Conservation (phyloP, 1,139 yeast species). For the Blastobotrys indianensis region DNA sequence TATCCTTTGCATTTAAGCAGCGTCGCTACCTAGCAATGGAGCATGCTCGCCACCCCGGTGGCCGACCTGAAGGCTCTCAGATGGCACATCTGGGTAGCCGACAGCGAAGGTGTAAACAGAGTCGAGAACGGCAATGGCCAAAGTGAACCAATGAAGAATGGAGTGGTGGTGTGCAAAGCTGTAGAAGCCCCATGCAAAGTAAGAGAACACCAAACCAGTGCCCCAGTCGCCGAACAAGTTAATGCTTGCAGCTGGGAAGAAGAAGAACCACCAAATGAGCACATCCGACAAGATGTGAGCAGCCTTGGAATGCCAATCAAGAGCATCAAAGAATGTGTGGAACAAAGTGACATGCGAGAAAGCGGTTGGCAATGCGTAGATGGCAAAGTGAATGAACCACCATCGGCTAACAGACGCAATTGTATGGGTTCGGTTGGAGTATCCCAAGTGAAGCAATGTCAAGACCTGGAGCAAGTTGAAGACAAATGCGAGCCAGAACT, state of each 20-base stretch:
- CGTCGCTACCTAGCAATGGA: slow-evolving; percentile 13
- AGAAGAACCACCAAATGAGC: slow-evolving; percentile 69
- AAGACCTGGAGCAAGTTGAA: slow-evolving; percentile 9
- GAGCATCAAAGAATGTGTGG: slow-evolving; percentile 76
- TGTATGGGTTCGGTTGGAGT: slow-evolving; percentile 17
- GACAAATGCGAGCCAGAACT: slow-evolving; percentile 9
- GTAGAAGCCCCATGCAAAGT: slow-evolving; percentile 10
- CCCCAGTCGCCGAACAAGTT: slow-evolving; percentile 66
- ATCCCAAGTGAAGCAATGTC: not conserved
- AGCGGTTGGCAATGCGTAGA: slow-evolving; percentile 61
- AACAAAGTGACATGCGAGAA: slow-evolving; percentile 69
- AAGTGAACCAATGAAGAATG: slow-evolving; percentile 12
- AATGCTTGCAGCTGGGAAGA: slow-evolving; percentile 56
- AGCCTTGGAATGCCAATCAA: slow-evolving; percentile 40
- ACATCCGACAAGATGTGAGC: slow-evolving; percentile 69
- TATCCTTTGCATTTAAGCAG: not conserved
- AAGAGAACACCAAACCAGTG: slow-evolving; percentile 53
- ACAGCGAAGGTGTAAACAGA: slow-evolving; percentile 12
- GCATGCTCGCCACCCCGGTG: slow-evolving; percentile 13
- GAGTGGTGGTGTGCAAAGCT: slow-evolving; percentile 9
- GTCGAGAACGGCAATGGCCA: slow-evolving; percentile 10
- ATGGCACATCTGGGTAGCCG: slow-evolving; percentile 14
- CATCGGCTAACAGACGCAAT: slow-evolving; percentile 49
- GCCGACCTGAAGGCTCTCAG: slow-evolving; percentile 3
- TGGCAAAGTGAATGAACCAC: slow-evolving; percentile 57